phyloP scores from a whole-genome alignment of 257 asterid species.

The Salvia hispanica region DNA sequence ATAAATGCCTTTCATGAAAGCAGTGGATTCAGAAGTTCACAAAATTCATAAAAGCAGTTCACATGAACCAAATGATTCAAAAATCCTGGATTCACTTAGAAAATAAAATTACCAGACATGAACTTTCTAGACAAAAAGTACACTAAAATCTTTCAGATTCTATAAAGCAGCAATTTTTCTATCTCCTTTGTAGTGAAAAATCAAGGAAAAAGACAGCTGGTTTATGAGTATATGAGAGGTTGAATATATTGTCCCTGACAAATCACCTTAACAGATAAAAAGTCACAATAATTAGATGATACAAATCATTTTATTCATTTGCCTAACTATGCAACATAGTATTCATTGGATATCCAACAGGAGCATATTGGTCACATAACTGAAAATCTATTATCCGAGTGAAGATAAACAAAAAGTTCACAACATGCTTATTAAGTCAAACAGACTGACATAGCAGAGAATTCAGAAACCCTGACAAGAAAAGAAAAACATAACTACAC shows the following conservation, averaged over 20 bases:
- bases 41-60: slow-evolving; percentile 6
- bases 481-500: not conserved
- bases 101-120: not conserved
- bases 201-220: not conserved
- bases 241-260: not conserved
- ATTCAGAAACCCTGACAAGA: not conserved
- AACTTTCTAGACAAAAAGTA: slow-evolving; percentile 27
- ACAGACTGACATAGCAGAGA: slow-evolving; percentile 1
- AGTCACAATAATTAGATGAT: not conserved
- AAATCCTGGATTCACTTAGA: not conserved
- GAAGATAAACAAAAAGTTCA: not conserved
- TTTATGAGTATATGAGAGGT: slow-evolving; percentile 8
- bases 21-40: not conserved
- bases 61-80: not conserved
- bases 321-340: not conserved
- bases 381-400: not conserved
- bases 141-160: not conserved
- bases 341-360: not conserved
- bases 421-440: slow-evolving; percentile 23
- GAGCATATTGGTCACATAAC: not conserved
- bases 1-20: slow-evolving; percentile 28
- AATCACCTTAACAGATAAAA: not conserved
- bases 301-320: not conserved
- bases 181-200: too few species aligned
- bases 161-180: not conserved